Percentiles rank a stretch among this genome's conserved stretches.
These are phyloP conservation scores for Citrus hindsii DNA, from an alignment of 345 rosid species.

Conservation along the genomic window DNA sequence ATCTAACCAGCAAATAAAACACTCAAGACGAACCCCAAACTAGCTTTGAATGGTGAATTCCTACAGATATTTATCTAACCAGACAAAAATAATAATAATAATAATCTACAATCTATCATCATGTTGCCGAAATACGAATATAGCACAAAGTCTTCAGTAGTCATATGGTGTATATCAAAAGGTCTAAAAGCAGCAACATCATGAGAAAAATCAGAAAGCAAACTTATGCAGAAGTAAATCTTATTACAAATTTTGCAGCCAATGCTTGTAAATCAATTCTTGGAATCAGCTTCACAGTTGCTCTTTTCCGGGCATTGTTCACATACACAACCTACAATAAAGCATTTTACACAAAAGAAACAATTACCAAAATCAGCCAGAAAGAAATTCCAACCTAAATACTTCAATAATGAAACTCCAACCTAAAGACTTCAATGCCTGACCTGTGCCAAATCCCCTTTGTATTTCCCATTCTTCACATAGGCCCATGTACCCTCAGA, in stretches of 20 bases:
- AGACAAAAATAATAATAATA: background rate
- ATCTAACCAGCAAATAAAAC: background rate
- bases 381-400: constrained; percentile 8
- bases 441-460: constrained; percentile 95
- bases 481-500: constrained; percentile 83
- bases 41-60: background rate
- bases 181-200: background rate
- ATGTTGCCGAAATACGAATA: background rate
- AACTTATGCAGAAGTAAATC: background rate
- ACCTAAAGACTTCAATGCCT: background rate
- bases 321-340: constrained; percentile 77
- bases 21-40: background rate
- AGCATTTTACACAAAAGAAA: constrained; percentile 3
- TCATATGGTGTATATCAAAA: background rate
- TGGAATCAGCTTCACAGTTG: constrained; percentile 84
- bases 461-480: constrained; percentile 83
- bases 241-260: constrained; percentile 71
- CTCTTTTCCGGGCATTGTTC: constrained; percentile 54
- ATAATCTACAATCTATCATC: background rate
- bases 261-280: constrained; percentile 80
- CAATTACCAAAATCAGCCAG: background rate
- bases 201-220: background rate
- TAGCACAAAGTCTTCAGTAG: background rate
- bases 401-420: background rate
- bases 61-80: background rate